Conservation (phyloP, 352 stramenopile genomes). For the Halophytophthora batemanensis region DNA sequence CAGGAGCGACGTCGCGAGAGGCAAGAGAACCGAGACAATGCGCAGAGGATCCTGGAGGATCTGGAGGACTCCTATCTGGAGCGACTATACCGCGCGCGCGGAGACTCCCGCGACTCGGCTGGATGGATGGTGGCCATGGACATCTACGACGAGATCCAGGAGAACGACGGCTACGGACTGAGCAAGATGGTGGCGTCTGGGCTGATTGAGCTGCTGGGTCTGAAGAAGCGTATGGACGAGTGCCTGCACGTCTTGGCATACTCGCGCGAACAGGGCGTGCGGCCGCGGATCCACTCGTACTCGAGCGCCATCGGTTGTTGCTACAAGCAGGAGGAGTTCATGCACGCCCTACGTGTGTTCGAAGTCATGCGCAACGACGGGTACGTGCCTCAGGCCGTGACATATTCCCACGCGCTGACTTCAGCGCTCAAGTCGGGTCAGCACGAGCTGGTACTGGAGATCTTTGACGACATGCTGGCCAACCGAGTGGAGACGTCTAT, state of each 20-base stretch:
- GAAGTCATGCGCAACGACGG: slow-evolving; percentile 86
- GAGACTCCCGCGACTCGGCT: slow-evolving; percentile 31
- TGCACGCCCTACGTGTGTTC: slow-evolving; percentile 76
- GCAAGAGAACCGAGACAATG: slow-evolving; percentile 11
- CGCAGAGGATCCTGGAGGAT: slow-evolving; percentile 9
- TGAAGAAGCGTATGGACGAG: slow-evolving; percentile 38
- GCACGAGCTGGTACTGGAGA: slow-evolving; percentile 85
- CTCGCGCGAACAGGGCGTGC: slow-evolving; percentile 58
- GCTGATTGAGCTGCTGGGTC: slow-evolving; percentile 60
- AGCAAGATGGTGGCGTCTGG: slow-evolving; percentile 45
- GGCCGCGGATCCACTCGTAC: slow-evolving; percentile 80
- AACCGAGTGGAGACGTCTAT: slow-evolving; percentile 70
- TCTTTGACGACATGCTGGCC: slow-evolving; percentile 85
- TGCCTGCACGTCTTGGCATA: slow-evolving; percentile 70
- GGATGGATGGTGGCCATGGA: slow-evolving; percentile 42
- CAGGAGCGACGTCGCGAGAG: slow-evolving; percentile 12
- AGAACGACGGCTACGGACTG: slow-evolving; percentile 29
- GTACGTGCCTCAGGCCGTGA: slow-evolving; percentile 75
- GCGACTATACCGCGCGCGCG: slow-evolving; percentile 23
- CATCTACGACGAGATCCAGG: slow-evolving; percentile 51
- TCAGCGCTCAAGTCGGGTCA: slow-evolving; percentile 71
- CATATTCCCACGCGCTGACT: slow-evolving; percentile 82
- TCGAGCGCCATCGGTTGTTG: slow-evolving; percentile 75
- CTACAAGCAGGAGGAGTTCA: slow-evolving; percentile 69
- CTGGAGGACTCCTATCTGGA: slow-evolving; percentile 27